Evolutionary conservation across 352 stramenopile species (phyloP).

Genomic region (Phytophthora lateralis): DNA sequence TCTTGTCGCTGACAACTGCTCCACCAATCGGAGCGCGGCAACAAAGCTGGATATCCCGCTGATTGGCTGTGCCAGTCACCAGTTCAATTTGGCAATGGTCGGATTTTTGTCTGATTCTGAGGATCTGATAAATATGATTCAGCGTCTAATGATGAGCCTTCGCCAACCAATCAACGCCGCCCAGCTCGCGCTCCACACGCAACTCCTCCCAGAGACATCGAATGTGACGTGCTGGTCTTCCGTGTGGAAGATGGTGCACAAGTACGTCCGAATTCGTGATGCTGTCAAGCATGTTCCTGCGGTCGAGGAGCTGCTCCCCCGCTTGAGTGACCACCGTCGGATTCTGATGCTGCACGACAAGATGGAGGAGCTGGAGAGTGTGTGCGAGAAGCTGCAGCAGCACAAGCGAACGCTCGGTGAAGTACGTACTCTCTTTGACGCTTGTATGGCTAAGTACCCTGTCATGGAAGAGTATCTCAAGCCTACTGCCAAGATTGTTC

Average conservation of each 20-base stretch:
- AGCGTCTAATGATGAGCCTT: constrained; percentile 14
- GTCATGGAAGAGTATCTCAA: constrained; percentile 19
- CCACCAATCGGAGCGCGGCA: constrained; percentile 4
- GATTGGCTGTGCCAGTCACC: not conserved
- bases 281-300: constrained; percentile 10
- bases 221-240: constrained; percentile 19
- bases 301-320: constrained; percentile 18
- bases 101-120: constrained; percentile 5
- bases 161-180: constrained; percentile 9
- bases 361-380: constrained; percentile 27
- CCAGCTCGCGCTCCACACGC: constrained; percentile 9
- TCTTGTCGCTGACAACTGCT: constrained; percentile 10
- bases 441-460: constrained; percentile 14
- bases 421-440: constrained; percentile 3
- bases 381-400: constrained; percentile 27
- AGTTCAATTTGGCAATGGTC: constrained; percentile 6
- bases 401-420: constrained; percentile 18
- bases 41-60: not conserved
- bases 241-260: constrained; percentile 16
- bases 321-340: constrained; percentile 1
- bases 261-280: constrained; percentile 22
- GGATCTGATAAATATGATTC: constrained; percentile 15
- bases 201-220: constrained; percentile 3
- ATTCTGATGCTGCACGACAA: constrained; percentile 13
- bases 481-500: constrained; percentile 10